These are phyloP conservation scores for Emmonsia crescens DNA, from an alignment of 2,329 filamentous ascomycete species.

Conservation along the genomic window DNA sequence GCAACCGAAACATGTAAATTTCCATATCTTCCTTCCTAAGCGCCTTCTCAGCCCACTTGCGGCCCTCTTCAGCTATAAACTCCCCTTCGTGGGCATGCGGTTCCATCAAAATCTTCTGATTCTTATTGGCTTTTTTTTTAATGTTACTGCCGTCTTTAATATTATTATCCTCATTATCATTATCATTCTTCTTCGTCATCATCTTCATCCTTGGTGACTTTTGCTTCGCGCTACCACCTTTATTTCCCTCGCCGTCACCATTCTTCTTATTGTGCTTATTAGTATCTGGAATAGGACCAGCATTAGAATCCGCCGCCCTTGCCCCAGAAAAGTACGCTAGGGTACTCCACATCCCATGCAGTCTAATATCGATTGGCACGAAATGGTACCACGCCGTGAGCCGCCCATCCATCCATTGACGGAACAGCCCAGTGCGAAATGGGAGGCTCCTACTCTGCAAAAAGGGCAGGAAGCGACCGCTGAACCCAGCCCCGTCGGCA, in stretches of 20 bases:
- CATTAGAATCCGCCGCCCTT: slow-evolving; percentile 21
- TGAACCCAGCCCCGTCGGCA: slow-evolving; percentile 57
- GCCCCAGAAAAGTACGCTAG: slow-evolving; percentile 63
- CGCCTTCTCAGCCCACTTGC: slow-evolving; percentile 53
- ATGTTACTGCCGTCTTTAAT: neutral
- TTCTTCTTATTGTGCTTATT: slow-evolving; percentile 16
- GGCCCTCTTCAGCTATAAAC: slow-evolving; percentile 56
- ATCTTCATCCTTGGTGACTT: slow-evolving; percentile 20
- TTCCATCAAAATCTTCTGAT: slow-evolving; percentile 39
- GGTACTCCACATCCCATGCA: slow-evolving; percentile 63
- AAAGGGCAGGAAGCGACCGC: slow-evolving; percentile 53
- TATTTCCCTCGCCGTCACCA: neutral
- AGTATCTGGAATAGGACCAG: slow-evolving; percentile 24
- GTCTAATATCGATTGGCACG: slow-evolving; percentile 62
- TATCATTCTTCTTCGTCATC: slow-evolving; percentile 41
- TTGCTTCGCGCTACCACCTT: neutral
- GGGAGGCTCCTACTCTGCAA: slow-evolving; percentile 57
- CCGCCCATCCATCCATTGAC: slow-evolving; percentile 68
- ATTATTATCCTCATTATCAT: neutral
- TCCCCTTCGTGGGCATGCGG: slow-evolving; percentile 44
- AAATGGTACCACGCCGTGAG: slow-evolving; percentile 70
- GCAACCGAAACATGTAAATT: slow-evolving; percentile 64
- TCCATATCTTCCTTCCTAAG: slow-evolving; percentile 65
- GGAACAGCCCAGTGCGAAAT: slow-evolving; percentile 60
- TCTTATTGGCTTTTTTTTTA: neutral